Conservation (phyloP, 345 rosid genomes). For the Melaleuca alternifolia region DNA sequence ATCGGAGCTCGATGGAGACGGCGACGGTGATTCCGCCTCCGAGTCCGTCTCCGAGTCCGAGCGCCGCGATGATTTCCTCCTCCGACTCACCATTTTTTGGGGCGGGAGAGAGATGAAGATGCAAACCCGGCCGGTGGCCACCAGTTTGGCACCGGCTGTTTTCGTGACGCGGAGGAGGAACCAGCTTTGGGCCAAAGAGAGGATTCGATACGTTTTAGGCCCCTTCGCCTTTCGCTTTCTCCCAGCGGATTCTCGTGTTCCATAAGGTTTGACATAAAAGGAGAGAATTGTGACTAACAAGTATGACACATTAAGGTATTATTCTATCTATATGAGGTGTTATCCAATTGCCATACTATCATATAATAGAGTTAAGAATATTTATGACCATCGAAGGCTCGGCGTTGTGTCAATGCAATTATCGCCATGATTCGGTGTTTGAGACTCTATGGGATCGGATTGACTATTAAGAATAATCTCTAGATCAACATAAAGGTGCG, state of each 20-base stretch:
- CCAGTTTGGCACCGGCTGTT: neutral
- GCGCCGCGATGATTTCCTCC: neutral
- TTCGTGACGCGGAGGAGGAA: neutral
- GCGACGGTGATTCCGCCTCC: constrained; percentile 1
- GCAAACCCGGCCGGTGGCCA: neutral
- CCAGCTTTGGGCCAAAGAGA: neutral
- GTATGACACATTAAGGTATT: too few species aligned
- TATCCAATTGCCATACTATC: too few species aligned
- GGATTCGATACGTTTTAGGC: neutral
- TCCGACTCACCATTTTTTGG: neutral
- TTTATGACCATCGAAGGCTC: too few species aligned
- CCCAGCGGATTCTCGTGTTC: neutral
- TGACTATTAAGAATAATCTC: too few species aligned
- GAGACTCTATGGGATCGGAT: too few species aligned
- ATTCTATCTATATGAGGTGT: too few species aligned
- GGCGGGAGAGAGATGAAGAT: neutral
- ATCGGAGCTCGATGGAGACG: constrained; percentile 25
- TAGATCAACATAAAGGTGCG: too few species aligned
- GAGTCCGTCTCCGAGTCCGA: neutral
- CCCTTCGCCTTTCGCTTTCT: neutral
- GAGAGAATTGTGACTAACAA: too few species aligned
- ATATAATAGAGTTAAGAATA: too few species aligned
- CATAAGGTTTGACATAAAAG: too few species aligned
- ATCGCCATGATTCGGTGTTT: too few species aligned
- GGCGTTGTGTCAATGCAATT: too few species aligned